Conservation (phyloP, 2,329 filamentous ascomycete species). For the Aspergillus felis region DNA sequence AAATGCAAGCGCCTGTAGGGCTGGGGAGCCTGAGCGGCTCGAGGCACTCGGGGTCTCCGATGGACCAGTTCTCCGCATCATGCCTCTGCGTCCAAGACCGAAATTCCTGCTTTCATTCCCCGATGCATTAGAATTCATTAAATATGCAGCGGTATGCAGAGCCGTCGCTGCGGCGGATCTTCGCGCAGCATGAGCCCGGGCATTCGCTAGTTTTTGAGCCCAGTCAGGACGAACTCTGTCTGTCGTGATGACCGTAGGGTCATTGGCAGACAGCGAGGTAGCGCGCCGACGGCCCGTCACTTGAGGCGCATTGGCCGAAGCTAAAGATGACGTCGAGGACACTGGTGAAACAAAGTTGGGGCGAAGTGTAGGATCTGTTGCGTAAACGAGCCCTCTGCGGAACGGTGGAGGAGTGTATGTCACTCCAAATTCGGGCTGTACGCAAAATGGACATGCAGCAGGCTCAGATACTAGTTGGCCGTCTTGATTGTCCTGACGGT, state of each 20-base stretch:
- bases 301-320: constrained; percentile 48
- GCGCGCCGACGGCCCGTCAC: constrained; percentile 52
- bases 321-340: constrained; percentile 80
- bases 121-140: constrained; percentile 61
- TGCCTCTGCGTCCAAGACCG: constrained; percentile 53
- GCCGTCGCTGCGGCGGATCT: constrained; percentile 90
- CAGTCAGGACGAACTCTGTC: constrained; percentile 92
- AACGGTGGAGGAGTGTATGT: constrained; percentile 89
- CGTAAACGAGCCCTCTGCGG: constrained; percentile 73
- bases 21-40: constrained; percentile 35
- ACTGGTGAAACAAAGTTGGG: constrained; percentile 64
- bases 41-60: constrained; percentile 30
- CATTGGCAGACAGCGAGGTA: constrained; percentile 73
- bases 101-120: constrained; percentile 49
- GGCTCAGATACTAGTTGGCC: constrained; percentile 80
- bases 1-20: constrained; percentile 45
- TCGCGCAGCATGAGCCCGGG: constrained; percentile 77
- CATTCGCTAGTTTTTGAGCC: constrained; percentile 81
- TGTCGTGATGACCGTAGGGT: constrained; percentile 83
- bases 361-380: constrained; percentile 48
- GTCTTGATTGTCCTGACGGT: constrained; percentile 39
- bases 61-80: constrained; percentile 40
- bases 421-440: constrained; percentile 92
- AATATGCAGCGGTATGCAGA: constrained; percentile 87
- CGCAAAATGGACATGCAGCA: constrained; percentile 89